phyloP scores from a whole-genome alignment of 192 early-diverging fungal species.

The Allomyces macrogynus region DNA sequence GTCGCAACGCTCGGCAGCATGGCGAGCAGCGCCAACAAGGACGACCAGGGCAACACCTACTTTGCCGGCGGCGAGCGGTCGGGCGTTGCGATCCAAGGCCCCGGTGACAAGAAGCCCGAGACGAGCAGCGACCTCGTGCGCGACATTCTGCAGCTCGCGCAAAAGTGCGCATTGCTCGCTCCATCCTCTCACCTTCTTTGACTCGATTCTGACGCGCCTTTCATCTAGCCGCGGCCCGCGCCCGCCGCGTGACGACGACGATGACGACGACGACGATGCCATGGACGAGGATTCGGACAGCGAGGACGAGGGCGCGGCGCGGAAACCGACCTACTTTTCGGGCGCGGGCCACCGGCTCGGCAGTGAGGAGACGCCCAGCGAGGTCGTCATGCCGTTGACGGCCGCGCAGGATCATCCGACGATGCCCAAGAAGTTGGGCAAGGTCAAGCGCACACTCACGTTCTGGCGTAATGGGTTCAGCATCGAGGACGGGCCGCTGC shows the following conservation, averaged over 20 bases:
- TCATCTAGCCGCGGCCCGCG: conserved; percentile 1
- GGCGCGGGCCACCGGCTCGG: background rate
- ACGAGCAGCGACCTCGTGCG: conserved; percentile 28
- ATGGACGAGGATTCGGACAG: conserved; percentile 6
- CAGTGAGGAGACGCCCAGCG: conserved; percentile 4
- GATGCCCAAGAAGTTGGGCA: conserved; percentile 5
- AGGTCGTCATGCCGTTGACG: conserved; percentile 6
- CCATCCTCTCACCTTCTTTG: conserved; percentile 10
- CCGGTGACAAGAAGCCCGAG: conserved; percentile 22
- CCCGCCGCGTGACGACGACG: conserved; percentile 3
- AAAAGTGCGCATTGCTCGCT: conserved; percentile 24
- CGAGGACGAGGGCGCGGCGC: conserved; percentile 2
- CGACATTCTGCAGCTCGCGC: conserved; percentile 58
- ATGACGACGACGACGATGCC: conserved; percentile 7
- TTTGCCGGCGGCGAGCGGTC: conserved; percentile 91
- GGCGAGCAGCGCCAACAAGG: conserved; percentile 18
- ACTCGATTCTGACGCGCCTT: conserved; percentile 8
- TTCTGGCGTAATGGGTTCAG: conserved; percentile 96
- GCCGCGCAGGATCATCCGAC: conserved; percentile 5
- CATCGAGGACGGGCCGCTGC: conserved; percentile 77
- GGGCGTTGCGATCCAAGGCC: conserved; percentile 41
- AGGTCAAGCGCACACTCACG: conserved; percentile 54
- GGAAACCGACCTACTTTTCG: background rate
- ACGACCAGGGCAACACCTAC: conserved; percentile 38
- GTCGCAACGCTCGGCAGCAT: conserved; percentile 4